Evolutionary conservation across 345 rosid genomes (phyloP).

Genomic region (Sonneratia alba): DNA sequence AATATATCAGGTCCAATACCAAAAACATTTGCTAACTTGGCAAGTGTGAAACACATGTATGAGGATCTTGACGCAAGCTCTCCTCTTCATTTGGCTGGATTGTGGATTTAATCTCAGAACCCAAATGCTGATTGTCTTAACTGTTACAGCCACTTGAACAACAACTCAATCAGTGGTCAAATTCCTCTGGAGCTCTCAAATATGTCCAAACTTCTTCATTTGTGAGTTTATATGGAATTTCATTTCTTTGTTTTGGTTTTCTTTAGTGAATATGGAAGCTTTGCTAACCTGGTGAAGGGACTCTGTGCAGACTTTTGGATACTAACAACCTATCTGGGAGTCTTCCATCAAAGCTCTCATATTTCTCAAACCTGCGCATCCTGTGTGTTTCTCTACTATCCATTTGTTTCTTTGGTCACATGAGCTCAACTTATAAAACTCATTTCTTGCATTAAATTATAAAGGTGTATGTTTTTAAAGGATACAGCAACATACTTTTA

Average conservation of each 20-base stretch:
- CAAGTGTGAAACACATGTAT: slow-evolving; percentile 55
- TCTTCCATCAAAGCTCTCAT: slow-evolving; percentile 63
- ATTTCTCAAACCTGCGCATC: slow-evolving; percentile 43
- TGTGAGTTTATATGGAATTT: slow-evolving; percentile 43
- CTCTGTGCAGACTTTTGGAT: slow-evolving; percentile 58
- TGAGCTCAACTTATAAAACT: neutral
- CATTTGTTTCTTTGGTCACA: neutral
- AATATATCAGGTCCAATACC: slow-evolving; percentile 72
- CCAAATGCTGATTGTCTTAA: slow-evolving; percentile 11
- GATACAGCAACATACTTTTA: neutral
- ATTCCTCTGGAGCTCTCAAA: slow-evolving; percentile 66
- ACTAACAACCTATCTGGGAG: slow-evolving; percentile 60
- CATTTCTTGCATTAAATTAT: neutral
- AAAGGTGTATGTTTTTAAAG: neutral
- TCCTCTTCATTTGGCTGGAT: slow-evolving; percentile 7
- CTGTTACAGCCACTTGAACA: slow-evolving; percentile 79
- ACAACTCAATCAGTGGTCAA: slow-evolving; percentile 65
- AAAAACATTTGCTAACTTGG: slow-evolving; percentile 56
- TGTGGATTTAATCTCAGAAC: neutral
- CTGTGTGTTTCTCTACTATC: slow-evolving; percentile 39
- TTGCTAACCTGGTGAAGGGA: slow-evolving; percentile 7
- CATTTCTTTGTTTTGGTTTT: neutral
- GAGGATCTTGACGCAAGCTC: slow-evolving; percentile 24
- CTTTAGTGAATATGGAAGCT: neutral
- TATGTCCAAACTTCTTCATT: slow-evolving; percentile 50